Conservation (phyloP, 768 basidiomycete species). For the Leccinum variicolor region DNA sequence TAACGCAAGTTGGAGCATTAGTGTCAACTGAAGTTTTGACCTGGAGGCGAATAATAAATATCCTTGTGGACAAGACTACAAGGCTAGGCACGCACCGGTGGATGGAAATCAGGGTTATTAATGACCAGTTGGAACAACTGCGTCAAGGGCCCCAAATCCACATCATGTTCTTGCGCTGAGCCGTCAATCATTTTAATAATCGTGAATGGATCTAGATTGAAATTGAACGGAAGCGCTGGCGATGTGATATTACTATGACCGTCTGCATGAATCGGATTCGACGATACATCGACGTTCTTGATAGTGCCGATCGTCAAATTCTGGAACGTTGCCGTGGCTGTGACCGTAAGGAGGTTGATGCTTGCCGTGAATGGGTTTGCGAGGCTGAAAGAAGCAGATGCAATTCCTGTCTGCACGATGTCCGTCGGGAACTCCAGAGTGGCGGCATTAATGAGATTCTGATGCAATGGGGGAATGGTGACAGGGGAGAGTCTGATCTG, state of each 20-base stretch:
- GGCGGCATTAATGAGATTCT: slow-evolving; percentile 55
- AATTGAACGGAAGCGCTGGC: slow-evolving; percentile 52
- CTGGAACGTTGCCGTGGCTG: slow-evolving; percentile 52
- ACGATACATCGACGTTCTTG: slow-evolving; percentile 49
- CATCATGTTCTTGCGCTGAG: slow-evolving; percentile 50
- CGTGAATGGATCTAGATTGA: slow-evolving; percentile 59
- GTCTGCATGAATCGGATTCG: slow-evolving; percentile 53
- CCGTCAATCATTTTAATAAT: slow-evolving; percentile 55
- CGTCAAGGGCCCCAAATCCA: slow-evolving; percentile 58
- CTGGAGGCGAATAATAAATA: slow-evolving; percentile 27
- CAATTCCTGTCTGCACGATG: slow-evolving; percentile 58
- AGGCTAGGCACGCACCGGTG: slow-evolving; percentile 38
- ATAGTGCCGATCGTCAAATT: slow-evolving; percentile 58
- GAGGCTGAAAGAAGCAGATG: slow-evolving; percentile 54
- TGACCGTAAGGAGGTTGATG: slow-evolving; percentile 57
- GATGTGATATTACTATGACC: slow-evolving; percentile 62
- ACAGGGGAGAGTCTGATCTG: slow-evolving; percentile 58
- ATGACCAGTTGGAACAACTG: slow-evolving; percentile 53
- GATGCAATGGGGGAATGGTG: slow-evolving; percentile 59
- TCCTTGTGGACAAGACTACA: background rate
- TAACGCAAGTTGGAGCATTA: slow-evolving; percentile 53
- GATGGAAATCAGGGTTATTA: slow-evolving; percentile 47
- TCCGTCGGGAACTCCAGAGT: slow-evolving; percentile 59
- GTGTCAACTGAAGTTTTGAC: slow-evolving; percentile 54
- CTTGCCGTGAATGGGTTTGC: slow-evolving; percentile 71